These are phyloP conservation scores for Prunus mume DNA, from an alignment of 306 rosid genomes.

Conservation along the genomic window DNA sequence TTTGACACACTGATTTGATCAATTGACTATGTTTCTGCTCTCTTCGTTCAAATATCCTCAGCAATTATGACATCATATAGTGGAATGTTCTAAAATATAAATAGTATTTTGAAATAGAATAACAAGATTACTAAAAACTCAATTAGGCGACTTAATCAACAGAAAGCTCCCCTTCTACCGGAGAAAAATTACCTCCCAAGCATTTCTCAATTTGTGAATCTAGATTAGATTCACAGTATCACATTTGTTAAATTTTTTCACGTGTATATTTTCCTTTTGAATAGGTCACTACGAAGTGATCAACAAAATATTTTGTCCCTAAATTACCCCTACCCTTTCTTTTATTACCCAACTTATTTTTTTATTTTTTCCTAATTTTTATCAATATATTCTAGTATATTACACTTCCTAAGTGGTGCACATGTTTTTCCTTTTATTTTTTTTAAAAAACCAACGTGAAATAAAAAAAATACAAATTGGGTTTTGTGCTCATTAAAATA, in stretches of 20 bases:
- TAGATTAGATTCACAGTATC: background rate
- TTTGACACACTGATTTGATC: too few relatives aligned
- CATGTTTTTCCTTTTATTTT: too few relatives aligned
- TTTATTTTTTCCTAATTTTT: background rate
- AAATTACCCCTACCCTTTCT: background rate
- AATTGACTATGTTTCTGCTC: too few relatives aligned
- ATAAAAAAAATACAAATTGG: background rate
- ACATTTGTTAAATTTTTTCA: background rate
- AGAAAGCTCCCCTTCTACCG: background rate
- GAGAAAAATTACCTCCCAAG: conserved; percentile 2
- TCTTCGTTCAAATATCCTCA: too few relatives aligned
- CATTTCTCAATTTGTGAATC: background rate
- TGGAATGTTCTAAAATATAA: background rate
- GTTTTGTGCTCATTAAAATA: background rate
- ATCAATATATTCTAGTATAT: too few relatives aligned
- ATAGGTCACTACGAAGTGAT: background rate
- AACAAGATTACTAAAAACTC: background rate
- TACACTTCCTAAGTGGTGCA: background rate
- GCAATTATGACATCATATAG: background rate
- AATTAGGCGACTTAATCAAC: background rate
- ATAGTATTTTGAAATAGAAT: background rate
- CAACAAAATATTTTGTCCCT: background rate
- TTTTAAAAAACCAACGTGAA: background rate
- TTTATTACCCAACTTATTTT: background rate
- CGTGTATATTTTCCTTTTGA: conserved; percentile 1